Conservation (phyloP, 495 filamentous ascomycete genomes). For the Hyaloscypha variabilis region DNA sequence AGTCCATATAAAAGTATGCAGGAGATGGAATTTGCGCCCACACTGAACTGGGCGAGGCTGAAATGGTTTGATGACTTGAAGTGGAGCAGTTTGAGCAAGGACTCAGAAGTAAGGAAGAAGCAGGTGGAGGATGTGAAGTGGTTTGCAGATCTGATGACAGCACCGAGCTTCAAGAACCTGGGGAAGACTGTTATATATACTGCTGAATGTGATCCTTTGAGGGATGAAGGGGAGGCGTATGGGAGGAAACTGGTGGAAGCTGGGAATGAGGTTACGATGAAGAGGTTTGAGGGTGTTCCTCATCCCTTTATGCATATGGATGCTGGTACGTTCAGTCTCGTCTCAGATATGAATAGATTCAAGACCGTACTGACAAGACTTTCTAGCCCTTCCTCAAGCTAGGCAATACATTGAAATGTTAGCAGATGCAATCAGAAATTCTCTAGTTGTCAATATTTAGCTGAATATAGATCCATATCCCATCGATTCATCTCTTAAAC, state of each 20-base stretch:
- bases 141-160: constrained; percentile 30
- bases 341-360: not conserved
- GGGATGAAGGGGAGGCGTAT: constrained; percentile 33
- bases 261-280: constrained; percentile 34
- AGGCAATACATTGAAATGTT: constrained; percentile 13
- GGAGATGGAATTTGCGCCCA: constrained; percentile 18
- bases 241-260: constrained; percentile 25
- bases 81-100: constrained; percentile 11
- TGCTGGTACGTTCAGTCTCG: not conserved
- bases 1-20: constrained; percentile 13
- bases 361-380: not conserved
- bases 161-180: constrained; percentile 28
- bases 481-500: no score
- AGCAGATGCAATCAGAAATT: not conserved
- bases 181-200: constrained; percentile 33
- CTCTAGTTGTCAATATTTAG: constrained; percentile 2
- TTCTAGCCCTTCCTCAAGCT: not conserved
- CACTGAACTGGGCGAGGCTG: constrained; percentile 12
- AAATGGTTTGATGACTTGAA: constrained; percentile 10
- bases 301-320: constrained; percentile 36
- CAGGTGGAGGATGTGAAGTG: constrained; percentile 33
- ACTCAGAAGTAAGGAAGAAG: constrained; percentile 14
- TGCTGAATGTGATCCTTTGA: constrained; percentile 34
- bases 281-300: constrained; percentile 33
- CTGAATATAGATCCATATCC: not conserved